A percentile compares a stretch with the other conserved stretches of the same genome.
These are phyloP conservation scores for Alternaria gaisen DNA, from an alignment of 2,329 filamentous ascomycete genomes.

Conservation along the genomic window DNA sequence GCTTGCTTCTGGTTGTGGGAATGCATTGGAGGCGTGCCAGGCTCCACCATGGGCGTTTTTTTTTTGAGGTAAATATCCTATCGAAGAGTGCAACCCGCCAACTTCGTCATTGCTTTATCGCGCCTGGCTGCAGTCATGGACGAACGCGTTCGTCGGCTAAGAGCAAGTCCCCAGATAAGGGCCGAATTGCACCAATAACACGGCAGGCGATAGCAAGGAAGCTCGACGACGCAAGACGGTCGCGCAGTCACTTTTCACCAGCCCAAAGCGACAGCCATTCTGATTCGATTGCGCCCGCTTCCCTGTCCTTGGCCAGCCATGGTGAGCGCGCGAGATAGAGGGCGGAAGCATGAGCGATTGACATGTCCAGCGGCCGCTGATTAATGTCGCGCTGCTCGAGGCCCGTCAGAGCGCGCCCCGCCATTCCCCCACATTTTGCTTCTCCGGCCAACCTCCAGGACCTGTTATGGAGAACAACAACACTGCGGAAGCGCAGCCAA, in stretches of 20 bases:
- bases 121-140: constrained; percentile 8
- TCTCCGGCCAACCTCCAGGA: constrained; percentile 17
- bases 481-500: constrained; percentile 16
- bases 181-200: constrained; percentile 15
- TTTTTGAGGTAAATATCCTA: background rate
- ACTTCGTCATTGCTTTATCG: constrained; percentile 5
- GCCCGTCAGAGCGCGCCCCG: constrained; percentile 29
- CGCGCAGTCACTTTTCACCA: constrained; percentile 10
- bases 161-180: constrained; percentile 15
- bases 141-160: background rate
- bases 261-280: constrained; percentile 19
- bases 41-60: background rate
- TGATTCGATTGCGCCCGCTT: constrained; percentile 16
- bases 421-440: constrained; percentile 29
- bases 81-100: background rate
- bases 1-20: background rate
- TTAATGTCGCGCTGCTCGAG: constrained; percentile 31
- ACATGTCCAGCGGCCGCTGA: constrained; percentile 27
- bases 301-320: constrained; percentile 27
- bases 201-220: constrained; percentile 10
- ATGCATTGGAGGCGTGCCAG: background rate
- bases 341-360: constrained; percentile 24
- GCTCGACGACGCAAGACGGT: background rate
- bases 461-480: constrained; percentile 25
- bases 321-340: constrained; percentile 19